Evolutionary conservation across 2,329 filamentous ascomycete species (phyloP), one percentile per base, ranked within the genome.

Genomic region (Fusarium hostae): DNA sequence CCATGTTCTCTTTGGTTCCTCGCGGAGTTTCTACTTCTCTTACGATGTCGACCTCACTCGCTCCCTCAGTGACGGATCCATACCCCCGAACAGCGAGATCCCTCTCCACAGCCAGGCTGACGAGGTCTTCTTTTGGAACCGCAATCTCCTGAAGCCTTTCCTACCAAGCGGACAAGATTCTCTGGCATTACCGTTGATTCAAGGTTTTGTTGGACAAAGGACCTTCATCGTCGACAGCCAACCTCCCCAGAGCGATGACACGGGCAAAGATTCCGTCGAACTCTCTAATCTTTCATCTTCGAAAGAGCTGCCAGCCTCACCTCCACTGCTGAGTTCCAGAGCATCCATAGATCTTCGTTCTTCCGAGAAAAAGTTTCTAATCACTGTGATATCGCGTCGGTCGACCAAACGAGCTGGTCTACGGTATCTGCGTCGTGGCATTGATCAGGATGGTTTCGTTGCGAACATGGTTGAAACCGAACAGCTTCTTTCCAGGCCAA

Each of bases 401-500:
- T 97, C 94, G 2, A 89, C 92, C 26, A 93, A 95, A 76, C 89
- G 96, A 44, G 94, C 95, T 24, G 96, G 96, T 4, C 83, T 98
- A 32, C 90, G 96, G 59, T 99, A 99, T 81, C 86, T 98, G 6
- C 91, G 96, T 13, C 91, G 96, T 30, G 96, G 96, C 10, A 89
- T 97, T 26, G 94, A 99, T 74, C 94, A 98, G 64, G 90, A 95
- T 64, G 96, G 96, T 0, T 91, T 93, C 75, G 90, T 92, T 8
- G 96, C 96, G 22, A 99, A 99, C 77, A 91, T 87, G 32, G 95
- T 98, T 24, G 96, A 99, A 82, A 97, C 95, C 0, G 96, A 99
- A 79, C 96, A 99, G 80, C 92, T 99, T 13, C 85, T 99, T 5
- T 96, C 94, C 0, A 87, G 88, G 1, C 84, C 90, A 4, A 85